Conservation (phyloP, 2,329 filamentous ascomycete species). For the Sporothrix variecibatus region DNA sequence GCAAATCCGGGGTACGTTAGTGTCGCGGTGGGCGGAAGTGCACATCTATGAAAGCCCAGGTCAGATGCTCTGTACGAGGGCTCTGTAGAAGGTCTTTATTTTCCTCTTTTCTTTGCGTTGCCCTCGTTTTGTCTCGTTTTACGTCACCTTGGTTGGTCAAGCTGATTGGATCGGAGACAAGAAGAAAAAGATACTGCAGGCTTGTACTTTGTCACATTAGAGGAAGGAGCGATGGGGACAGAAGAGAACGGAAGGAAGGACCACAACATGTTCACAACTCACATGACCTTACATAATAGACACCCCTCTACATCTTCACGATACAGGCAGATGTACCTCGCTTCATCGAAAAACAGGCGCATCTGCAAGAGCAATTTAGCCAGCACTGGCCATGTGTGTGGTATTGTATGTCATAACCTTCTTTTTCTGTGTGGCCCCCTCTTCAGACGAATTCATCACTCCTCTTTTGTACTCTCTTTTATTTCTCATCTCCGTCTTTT, state of each 20-base stretch:
- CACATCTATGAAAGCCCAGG: background rate
- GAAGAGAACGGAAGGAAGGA: background rate
- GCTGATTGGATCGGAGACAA: background rate
- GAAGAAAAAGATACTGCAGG: no score
- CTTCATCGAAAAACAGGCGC: background rate
- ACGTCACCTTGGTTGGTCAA: background rate
- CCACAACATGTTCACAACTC: background rate
- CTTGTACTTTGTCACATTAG: background rate
- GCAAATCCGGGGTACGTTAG: constrained; percentile 21
- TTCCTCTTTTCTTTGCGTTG: no score
- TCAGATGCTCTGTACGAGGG: background rate
- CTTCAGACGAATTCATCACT: background rate
- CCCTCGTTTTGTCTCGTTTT: background rate
- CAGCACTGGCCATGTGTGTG: background rate
- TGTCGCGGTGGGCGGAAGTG: background rate
- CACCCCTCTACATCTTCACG: background rate
- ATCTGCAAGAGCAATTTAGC: background rate
- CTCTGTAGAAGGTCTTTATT: background rate
- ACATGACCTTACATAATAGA: background rate
- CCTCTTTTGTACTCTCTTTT: background rate
- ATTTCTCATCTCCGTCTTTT: background rate
- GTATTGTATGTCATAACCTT: background rate
- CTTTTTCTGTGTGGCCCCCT: background rate
- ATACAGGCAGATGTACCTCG: background rate
- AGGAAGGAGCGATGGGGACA: background rate